Base-by-base conservation (phyloP, 805 yeast genomes). In the Schwanniomyces pseudopolymorphus region DNA sequence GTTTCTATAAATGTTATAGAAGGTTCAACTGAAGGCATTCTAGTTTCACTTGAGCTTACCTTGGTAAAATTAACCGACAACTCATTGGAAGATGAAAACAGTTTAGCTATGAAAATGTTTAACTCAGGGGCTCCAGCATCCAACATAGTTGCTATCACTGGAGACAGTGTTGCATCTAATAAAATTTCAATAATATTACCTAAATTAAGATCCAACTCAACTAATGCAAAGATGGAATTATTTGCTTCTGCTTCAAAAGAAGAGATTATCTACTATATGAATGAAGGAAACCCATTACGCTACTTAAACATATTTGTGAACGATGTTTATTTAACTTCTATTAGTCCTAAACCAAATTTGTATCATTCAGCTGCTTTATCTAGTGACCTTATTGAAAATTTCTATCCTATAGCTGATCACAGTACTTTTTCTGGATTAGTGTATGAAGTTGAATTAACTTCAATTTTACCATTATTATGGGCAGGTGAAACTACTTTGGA, bases 381-480 rank as follows among this genome's bases (percentile, higher is more conserved):
- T 35, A 45, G 33, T 5, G 52, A 50, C 33, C 43, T 54, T 35
- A 40, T 58, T 9, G 22, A 33, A 10, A 44, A 50, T 27, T 64
- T 59, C 56, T 41, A 46, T 31, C 69, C 69, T 14, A 45, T 64
- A 11, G 69, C 57, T 43, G 62, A 62, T 14, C 39, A 50, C 37
- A 66, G 67, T 40, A 41, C 59, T 20, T 63, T 60, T 45, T 51
- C 53, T 38, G 67, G 66, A 8, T 54, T 61, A 27, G 45, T 55
- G 33, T 63, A 61, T 46, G 64, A 61, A 40, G 16, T 63, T 25
- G 64, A 64, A 43, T 59, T 64, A 45, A 45, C 59, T 13, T 44
- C 58, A 11, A 49, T 62, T 26, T 57, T 64, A 45, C 67, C 67
- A 5, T 49, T 59, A 19, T 57, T 64, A 40, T 63, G 67, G 66